phyloP scores from a whole-genome alignment of 1,139 yeast species.

The Zhuliangozyma parablackwelliae region DNA sequence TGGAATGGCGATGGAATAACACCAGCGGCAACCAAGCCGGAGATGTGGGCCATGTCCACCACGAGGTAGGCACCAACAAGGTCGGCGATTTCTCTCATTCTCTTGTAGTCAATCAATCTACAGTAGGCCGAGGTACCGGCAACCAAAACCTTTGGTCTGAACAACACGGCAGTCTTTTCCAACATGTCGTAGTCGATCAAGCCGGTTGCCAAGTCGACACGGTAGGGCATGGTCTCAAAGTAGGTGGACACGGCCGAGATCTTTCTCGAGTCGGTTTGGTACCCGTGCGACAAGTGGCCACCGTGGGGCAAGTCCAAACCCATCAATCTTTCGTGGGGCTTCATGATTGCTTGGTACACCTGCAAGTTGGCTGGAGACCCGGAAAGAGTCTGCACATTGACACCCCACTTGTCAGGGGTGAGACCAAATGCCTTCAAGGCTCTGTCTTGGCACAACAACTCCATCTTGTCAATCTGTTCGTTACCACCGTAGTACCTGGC shows the following conservation, averaged over 20 bases:
- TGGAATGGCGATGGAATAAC: slow-evolving; percentile 95
- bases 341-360: slow-evolving; percentile 91
- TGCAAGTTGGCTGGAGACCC: slow-evolving; percentile 98
- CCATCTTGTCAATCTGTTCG: slow-evolving; percentile 92
- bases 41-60: slow-evolving; percentile 98
- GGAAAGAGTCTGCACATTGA: slow-evolving; percentile 90
- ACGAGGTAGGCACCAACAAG: slow-evolving; percentile 93
- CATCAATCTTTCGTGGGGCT: slow-evolving; percentile 94
- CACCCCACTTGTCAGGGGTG: slow-evolving; percentile 90
- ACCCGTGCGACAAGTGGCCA: slow-evolving; percentile 97
- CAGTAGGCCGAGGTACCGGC: slow-evolving; percentile 99
- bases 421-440: slow-evolving; percentile 84
- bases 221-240: slow-evolving; percentile 97
- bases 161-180: slow-evolving; percentile 82
- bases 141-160: slow-evolving; percentile 91
- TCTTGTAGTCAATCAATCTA: slow-evolving; percentile 88
- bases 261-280: slow-evolving; percentile 92
- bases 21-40: slow-evolving; percentile 94
- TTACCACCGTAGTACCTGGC: slow-evolving; percentile 89
- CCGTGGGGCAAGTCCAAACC: slow-evolving; percentile 97
- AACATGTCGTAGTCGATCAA: slow-evolving; percentile 91
- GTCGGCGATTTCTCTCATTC: slow-evolving; percentile 96
- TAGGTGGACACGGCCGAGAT: slow-evolving; percentile 94
- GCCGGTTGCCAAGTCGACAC: slow-evolving; percentile 88
- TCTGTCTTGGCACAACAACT: slow-evolving; percentile 84